Conservation (phyloP, 2,329 filamentous ascomycete species). For the Botrytis porri region DNA sequence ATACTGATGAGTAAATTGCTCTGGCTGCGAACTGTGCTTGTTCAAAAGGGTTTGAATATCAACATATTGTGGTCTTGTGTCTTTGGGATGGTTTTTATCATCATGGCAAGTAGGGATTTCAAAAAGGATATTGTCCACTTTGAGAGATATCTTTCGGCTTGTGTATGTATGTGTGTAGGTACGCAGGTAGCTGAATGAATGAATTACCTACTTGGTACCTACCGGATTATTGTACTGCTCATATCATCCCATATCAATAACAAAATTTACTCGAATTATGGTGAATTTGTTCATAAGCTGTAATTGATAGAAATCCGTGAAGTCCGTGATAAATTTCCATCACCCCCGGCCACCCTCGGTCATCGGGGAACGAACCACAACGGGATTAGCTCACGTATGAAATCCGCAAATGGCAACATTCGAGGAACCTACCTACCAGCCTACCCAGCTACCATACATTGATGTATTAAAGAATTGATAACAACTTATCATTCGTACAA, state of each 20-base stretch:
- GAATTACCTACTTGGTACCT: background rate
- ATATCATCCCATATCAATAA: no score
- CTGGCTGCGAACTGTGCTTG: background rate
- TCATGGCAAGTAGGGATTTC: background rate
- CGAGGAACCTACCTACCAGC: slow-evolving; percentile 1
- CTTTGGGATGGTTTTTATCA: background rate
- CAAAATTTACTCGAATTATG: background rate
- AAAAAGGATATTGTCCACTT: background rate
- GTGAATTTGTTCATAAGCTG: background rate
- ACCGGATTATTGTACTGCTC: background rate
- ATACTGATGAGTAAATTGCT: background rate
- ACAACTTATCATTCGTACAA: background rate
- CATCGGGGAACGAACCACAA: slow-evolving; percentile 4
- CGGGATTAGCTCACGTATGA: slow-evolving; percentile 9
- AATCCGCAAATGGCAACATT: slow-evolving; percentile 12
- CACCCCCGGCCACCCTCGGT: slow-evolving; percentile 3
- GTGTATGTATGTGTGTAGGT: background rate
- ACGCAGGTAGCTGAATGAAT: background rate
- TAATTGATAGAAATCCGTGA: background rate
- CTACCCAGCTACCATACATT: background rate
- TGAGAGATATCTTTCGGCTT: background rate
- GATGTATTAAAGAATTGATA: background rate
- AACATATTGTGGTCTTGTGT: background rate
- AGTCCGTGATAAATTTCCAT: background rate
- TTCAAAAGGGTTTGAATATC: no score